A percentile compares a stretch with the other conserved stretches of the same genome.
Conservation (phyloP, 2,329 filamentous ascomycete species). For the Microthyrium microscopicum region DNA sequence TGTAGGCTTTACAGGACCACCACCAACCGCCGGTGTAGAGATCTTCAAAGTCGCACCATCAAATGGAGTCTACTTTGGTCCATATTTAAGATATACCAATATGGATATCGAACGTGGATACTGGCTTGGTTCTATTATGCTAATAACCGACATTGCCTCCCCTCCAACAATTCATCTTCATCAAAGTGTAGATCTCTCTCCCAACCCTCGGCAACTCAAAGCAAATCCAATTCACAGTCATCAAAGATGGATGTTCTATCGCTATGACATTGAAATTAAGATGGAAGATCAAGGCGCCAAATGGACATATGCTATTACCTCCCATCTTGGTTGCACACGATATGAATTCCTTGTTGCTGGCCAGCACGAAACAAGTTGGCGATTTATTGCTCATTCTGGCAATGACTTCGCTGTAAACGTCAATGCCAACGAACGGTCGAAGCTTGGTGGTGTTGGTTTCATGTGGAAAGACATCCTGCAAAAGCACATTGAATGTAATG, state of each 20-base stretch:
- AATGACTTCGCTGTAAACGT: slow-evolving; percentile 90
- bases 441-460: slow-evolving; percentile 74
- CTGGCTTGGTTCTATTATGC: slow-evolving; percentile 86
- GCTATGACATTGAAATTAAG: slow-evolving; percentile 75
- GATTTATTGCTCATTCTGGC: slow-evolving; percentile 87
- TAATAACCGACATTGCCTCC: slow-evolving; percentile 80
- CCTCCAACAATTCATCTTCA: slow-evolving; percentile 95
- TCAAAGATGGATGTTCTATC: slow-evolving; percentile 89
- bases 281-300: slow-evolving; percentile 77
- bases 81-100: slow-evolving; percentile 87
- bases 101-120: slow-evolving; percentile 86
- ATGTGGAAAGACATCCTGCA: slow-evolving; percentile 99
- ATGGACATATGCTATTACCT: slow-evolving; percentile 98
- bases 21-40: slow-evolving; percentile 74
- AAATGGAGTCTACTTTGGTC: slow-evolving; percentile 95
- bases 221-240: slow-evolving; percentile 72
- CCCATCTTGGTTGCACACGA: slow-evolving; percentile 88
- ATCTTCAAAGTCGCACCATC: slow-evolving; percentile 87
- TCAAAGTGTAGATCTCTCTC: slow-evolving; percentile 74
- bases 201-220: slow-evolving; percentile 76
- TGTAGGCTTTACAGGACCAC: slow-evolving; percentile 77
- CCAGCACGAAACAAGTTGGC: slow-evolving; percentile 78
- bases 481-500: slow-evolving; percentile 90
- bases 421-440: slow-evolving; percentile 67
- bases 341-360: slow-evolving; percentile 96